These are phyloP conservation scores for Coprinopsis marcescibilis DNA, from an alignment of 768 basidiomycete genomes.

Conservation along the genomic window DNA sequence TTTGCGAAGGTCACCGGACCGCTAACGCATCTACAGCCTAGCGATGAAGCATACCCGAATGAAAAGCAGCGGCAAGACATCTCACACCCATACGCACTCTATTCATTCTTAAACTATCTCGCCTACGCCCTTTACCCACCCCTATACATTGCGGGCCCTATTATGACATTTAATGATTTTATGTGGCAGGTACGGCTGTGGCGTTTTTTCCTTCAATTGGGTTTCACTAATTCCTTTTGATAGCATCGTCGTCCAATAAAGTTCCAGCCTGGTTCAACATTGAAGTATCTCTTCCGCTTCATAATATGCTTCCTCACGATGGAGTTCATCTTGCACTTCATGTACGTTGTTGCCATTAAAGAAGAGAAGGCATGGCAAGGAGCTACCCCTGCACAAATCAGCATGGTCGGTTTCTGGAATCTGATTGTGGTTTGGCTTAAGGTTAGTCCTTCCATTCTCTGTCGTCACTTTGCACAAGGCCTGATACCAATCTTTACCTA, in stretches of 20 bases:
- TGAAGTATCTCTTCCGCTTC: constrained; percentile 69
- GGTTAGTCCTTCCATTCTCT: constrained; percentile 36
- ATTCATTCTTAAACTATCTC: constrained; percentile 68
- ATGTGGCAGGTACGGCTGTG: constrained; percentile 71
- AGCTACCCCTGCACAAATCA: constrained; percentile 71
- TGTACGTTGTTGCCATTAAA: constrained; percentile 97
- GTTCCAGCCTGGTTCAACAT: constrained; percentile 33
- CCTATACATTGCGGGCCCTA: constrained; percentile 92
- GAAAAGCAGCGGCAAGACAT: constrained; percentile 58
- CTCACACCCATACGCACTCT: constrained; percentile 51
- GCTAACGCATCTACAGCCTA: background rate
- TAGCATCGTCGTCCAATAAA: constrained; percentile 57
- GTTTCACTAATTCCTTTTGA: background rate
- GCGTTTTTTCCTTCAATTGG: constrained; percentile 1
- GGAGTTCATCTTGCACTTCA: constrained; percentile 88
- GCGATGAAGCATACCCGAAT: constrained; percentile 22
- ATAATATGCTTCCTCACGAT: constrained; percentile 68
- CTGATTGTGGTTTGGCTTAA: constrained; percentile 95
- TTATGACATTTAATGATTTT: constrained; percentile 95
- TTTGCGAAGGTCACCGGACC: no score
- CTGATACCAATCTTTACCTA: background rate
- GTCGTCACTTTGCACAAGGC: background rate
- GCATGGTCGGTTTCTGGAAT: constrained; percentile 97
- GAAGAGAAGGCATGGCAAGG: constrained; percentile 79
- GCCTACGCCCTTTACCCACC: constrained; percentile 90